Conservation (phyloP, 805 yeast genomes). For the Yarrowia phangngaensis region DNA sequence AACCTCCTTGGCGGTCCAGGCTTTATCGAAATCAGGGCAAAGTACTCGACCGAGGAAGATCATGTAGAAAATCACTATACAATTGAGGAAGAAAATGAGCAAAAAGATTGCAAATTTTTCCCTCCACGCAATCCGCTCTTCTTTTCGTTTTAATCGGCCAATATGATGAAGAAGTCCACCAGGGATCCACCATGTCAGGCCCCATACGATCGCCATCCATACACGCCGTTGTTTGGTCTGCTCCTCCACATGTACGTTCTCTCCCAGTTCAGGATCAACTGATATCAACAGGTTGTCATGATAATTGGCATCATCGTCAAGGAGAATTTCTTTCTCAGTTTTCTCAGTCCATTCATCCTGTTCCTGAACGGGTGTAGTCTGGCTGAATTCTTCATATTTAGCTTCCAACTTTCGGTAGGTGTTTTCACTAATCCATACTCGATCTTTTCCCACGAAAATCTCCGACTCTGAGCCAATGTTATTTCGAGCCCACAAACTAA, state of each 20-base stretch:
- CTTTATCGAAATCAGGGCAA: constrained; percentile 43
- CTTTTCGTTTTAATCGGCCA: constrained; percentile 39
- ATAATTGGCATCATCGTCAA: background rate
- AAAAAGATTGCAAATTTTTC: constrained; percentile 45
- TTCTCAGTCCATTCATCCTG: constrained; percentile 12
- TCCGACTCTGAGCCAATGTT: constrained; percentile 38
- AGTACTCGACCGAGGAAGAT: constrained; percentile 43
- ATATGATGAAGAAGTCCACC: constrained; percentile 37
- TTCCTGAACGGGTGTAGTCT: constrained; percentile 19
- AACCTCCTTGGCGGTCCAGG: constrained; percentile 39
- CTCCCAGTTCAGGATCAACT: constrained; percentile 64
- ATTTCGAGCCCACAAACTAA: constrained; percentile 40
- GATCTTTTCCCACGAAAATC: constrained; percentile 39
- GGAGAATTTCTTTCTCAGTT: constrained; percentile 1
- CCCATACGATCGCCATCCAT: constrained; percentile 43
- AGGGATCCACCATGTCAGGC: constrained; percentile 44
- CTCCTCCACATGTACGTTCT: constrained; percentile 39
- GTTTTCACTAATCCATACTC: constrained; percentile 41
- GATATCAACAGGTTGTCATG: constrained; percentile 31
- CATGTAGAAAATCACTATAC: constrained; percentile 36
- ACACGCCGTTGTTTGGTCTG: constrained; percentile 38
- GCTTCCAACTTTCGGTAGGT: constrained; percentile 42
- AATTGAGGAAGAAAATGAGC: constrained; percentile 43
- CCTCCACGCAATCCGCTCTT: constrained; percentile 44
- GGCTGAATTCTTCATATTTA: constrained; percentile 26